Percentiles rank a stretch among this genome's conserved stretches.
Conservation (phyloP, 352 stramenopile species). For the Phytopythium delawarense region DNA sequence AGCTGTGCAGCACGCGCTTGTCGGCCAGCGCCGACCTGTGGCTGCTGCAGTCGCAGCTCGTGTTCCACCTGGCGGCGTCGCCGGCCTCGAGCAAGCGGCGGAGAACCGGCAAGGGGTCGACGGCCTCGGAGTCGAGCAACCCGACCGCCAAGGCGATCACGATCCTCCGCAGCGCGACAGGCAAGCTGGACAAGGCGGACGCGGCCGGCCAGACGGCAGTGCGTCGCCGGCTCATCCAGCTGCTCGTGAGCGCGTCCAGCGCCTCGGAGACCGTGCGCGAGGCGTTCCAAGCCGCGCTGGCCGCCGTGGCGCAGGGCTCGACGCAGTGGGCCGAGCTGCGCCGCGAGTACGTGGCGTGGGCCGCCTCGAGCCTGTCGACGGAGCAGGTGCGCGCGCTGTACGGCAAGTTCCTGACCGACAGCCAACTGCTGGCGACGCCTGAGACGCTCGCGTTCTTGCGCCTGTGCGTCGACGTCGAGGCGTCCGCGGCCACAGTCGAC, state of each 20-base stretch:
- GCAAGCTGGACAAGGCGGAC: constrained; percentile 35
- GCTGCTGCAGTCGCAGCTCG: constrained; percentile 70
- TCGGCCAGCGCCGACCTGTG: constrained; percentile 42
- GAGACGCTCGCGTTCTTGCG: constrained; percentile 66
- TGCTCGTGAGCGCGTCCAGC: constrained; percentile 19
- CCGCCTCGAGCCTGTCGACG: constrained; percentile 23
- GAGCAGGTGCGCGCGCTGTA: constrained; percentile 46
- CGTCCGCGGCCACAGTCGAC: constrained; percentile 25
- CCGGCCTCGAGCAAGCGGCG: constrained; percentile 34
- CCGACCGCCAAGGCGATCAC: constrained; percentile 32
- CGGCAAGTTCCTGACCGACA: constrained; percentile 60
- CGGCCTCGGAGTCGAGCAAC: constrained; percentile 8
- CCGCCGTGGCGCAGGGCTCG: constrained; percentile 38
- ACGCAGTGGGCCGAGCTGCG: constrained; percentile 51
- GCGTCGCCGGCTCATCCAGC: constrained; percentile 47
- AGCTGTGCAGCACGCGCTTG: constrained; percentile 34
- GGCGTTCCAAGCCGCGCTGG: constrained; percentile 53
- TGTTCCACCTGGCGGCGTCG: constrained; percentile 38
- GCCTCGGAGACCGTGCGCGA: constrained; percentile 27
- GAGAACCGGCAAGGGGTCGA: constrained; percentile 23
- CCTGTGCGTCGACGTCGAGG: constrained; percentile 70
- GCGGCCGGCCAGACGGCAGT: constrained; percentile 43
- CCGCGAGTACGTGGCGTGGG: constrained; percentile 66
- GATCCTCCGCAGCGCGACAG: constrained; percentile 47
- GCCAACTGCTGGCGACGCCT: constrained; percentile 55